Percentiles rank a stretch among this genome's conserved stretches.
These are phyloP conservation scores for Auriscalpium vulgare DNA, from an alignment of 768 basidiomycete genomes.

Conservation along the genomic window DNA sequence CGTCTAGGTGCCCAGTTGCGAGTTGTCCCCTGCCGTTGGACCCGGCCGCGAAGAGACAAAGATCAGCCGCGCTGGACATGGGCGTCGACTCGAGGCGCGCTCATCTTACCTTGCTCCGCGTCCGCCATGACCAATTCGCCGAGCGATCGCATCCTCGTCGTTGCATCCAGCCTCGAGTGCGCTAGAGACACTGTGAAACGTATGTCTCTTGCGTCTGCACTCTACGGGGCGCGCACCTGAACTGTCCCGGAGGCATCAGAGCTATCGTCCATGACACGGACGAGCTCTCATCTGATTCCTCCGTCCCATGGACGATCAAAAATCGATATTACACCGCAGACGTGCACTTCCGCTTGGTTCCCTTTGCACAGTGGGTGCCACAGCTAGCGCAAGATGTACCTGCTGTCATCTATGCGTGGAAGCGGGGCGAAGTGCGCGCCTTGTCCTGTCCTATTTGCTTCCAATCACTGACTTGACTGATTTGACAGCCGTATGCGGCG, in stretches of 20 bases:
- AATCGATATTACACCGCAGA: conserved; percentile 80
- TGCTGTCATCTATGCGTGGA: conserved; percentile 70
- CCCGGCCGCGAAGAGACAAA: conserved; percentile 32
- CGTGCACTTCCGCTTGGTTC: conserved; percentile 56
- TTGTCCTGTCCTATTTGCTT: conserved; percentile 1
- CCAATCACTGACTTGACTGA: background rate
- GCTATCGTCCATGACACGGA: conserved; percentile 11
- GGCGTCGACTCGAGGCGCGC: no score
- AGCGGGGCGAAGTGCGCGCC: conserved; percentile 50
- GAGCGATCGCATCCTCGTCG: conserved; percentile 14
- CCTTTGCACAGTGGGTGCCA: conserved; percentile 35
- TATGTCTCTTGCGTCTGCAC: conserved; percentile 10
- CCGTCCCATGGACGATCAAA: conserved; percentile 63
- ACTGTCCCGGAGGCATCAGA: conserved; percentile 18
- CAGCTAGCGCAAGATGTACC: conserved; percentile 43
- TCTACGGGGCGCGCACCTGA: background rate
- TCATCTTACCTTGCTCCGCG: no score
- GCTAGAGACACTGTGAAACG: conserved; percentile 20
- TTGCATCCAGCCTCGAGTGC: conserved; percentile 19
- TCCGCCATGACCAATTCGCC: no score
- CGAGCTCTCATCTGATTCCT: conserved; percentile 1
- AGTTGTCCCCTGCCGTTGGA: conserved; percentile 46
- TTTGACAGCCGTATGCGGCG: conserved; percentile 46
- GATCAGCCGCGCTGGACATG: no score
- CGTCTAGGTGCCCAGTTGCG: conserved; percentile 30